Percentiles rank a stretch among this genome's conserved stretches.
Conservation (phyloP, 192 early-diverging fungal species). For the Powellomyces hirtus region DNA sequence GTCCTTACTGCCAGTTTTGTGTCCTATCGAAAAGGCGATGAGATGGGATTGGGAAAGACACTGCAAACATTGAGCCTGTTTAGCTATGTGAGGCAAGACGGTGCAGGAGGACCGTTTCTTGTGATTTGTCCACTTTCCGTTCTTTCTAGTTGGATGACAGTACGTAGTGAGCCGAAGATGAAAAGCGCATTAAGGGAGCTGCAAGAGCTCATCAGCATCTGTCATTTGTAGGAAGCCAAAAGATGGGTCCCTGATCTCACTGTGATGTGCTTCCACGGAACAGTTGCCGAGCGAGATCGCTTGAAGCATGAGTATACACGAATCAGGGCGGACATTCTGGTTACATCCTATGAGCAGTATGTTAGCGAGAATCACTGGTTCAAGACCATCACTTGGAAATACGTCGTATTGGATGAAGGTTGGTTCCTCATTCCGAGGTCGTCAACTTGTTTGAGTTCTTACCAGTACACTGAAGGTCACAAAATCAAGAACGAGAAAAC, state of each 20-base stretch:
- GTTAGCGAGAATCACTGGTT: slow-evolving; percentile 35
- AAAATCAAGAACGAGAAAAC: slow-evolving; percentile 95
- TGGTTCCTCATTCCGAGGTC: too few species aligned
- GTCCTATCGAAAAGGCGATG: slow-evolving; percentile 25
- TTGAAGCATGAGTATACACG: slow-evolving; percentile 27
- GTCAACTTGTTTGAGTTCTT: too few species aligned
- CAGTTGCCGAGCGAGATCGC: slow-evolving; percentile 38
- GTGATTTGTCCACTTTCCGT: slow-evolving; percentile 88
- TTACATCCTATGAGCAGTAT: slow-evolving; percentile 51
- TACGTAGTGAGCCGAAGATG: too few species aligned
- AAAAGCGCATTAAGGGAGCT: too few species aligned
- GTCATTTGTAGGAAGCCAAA: slow-evolving; percentile 49
- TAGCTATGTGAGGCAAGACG: slow-evolving; percentile 69
- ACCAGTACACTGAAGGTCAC: too few species aligned
- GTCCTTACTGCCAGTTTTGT: neutral
- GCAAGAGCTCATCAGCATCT: too few species aligned
- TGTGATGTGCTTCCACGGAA: slow-evolving; percentile 64
- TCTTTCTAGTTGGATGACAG: slow-evolving; percentile 84
- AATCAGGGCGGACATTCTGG: slow-evolving; percentile 36
- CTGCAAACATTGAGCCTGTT: slow-evolving; percentile 92
- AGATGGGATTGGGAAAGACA: slow-evolving; percentile 68
- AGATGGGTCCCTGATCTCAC: slow-evolving; percentile 58
- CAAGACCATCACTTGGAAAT: slow-evolving; percentile 67
- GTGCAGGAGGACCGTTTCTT: slow-evolving; percentile 81
- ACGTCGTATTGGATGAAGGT: slow-evolving; percentile 91